Conservation (phyloP, 1,284 basidiomycete genomes). For the Ceratobasidium sp. region DNA sequence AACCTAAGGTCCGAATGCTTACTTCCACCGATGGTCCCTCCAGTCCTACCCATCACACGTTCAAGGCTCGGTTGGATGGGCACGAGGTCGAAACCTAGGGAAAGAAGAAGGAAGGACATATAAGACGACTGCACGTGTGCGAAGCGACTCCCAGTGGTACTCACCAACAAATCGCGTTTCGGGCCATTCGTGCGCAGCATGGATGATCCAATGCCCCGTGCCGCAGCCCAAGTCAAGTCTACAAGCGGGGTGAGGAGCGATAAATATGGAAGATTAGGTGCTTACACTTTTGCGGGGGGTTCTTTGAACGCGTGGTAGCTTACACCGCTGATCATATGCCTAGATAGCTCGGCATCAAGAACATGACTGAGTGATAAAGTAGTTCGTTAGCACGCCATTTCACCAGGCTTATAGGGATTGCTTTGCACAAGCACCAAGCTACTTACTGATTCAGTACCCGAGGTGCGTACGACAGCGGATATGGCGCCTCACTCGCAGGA, state of each 20-base stretch:
- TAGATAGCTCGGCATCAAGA: conserved; percentile 36
- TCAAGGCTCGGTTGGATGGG: conserved; percentile 43
- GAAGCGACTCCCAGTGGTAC: background rate
- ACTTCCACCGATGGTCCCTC: background rate
- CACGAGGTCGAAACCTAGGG: conserved; percentile 44
- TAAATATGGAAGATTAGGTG: background rate
- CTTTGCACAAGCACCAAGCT: background rate
- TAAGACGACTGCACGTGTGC: conserved; percentile 14
- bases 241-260: background rate
- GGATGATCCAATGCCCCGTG: conserved; percentile 43
- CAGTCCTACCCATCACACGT: conserved; percentile 26
- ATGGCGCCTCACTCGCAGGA: conserved; percentile 34
- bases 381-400: conserved; percentile 17
- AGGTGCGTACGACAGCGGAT: conserved; percentile 43
- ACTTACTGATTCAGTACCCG: conserved; percentile 42
- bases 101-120: conserved; percentile 4
- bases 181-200: conserved; percentile 42
- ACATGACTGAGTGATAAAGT: conserved; percentile 30
- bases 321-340: conserved; percentile 2
- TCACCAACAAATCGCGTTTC: conserved; percentile 43
- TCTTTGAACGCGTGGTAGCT: conserved; percentile 37
- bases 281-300: conserved; percentile 44
- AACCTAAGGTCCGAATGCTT: conserved; percentile 19
- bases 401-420: background rate
- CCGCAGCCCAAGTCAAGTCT: conserved; percentile 45